Base-by-base conservation (phyloP, 352 stramenopile genomes). In the Pythium angustatum region DNA sequence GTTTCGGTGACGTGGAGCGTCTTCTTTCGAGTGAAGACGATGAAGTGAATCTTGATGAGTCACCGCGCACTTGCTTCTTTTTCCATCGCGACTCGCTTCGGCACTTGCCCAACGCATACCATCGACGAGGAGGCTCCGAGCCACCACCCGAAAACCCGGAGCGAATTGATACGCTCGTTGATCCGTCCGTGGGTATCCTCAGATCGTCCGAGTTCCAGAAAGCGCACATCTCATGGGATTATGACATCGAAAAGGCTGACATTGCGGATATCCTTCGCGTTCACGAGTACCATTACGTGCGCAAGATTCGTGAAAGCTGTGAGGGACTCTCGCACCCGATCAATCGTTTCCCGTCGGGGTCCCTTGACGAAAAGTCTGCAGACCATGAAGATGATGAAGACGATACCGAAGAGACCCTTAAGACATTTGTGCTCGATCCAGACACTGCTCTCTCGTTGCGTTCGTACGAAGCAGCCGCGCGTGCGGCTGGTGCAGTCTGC, bases 71-170 rank as follows among this genome's bases (percentile, higher is more conserved):
- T 11, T 66, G 75, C 19, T 89, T 98, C 52, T 81, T 90, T 30
- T 92, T 85, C 61, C 87, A 96, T 59, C 76, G 75, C 2, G 81
- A 93, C 57, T 89, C 81, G 47, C 68, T 89, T 58, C 67, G 71
- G 52, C 92, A 98, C 69, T 69, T 96, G 63, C 79, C 83, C n/a
- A 79, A 84, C 75, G 68, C 77, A 14, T 81, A 79, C 61, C 75
- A 94, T 69, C 65, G 71, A 66, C 78, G 78, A n/a, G 75, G 85
- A 17, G 77, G 78, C 5, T 64, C 62, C 9, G 87, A 96, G 22
- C 86, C 85, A n/a, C 91, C 91, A 22, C 89, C 93, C 14, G 93
- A 98, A 68, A 98, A 97, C 57, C 76, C 85, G 4, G 85, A 95
- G 62, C 85, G 93, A 22, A 85, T 98, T 19, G 80, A 90, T 34